Percentiles rank a stretch among this genome's conserved stretches.
Conservation (phyloP, 2,329 filamentous ascomycete genomes). For the Xylaria sp. region DNA sequence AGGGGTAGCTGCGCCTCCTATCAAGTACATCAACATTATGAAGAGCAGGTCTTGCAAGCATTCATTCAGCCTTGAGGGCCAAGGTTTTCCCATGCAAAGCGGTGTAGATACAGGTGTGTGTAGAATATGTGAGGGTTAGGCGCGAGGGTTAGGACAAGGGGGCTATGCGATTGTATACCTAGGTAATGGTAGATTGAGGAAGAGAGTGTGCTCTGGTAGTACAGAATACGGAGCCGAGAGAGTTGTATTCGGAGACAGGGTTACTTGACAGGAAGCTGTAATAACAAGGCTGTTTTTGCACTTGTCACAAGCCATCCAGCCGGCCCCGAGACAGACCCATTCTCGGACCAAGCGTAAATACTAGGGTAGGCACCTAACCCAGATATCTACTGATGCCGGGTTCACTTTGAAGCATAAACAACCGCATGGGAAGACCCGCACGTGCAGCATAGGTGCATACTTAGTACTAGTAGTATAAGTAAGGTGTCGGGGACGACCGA, state of each 20-base stretch:
- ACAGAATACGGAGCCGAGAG: neutral
- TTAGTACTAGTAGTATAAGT: neutral
- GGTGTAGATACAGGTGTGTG: neutral
- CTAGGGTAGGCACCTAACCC: neutral
- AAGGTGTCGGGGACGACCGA: neutral
- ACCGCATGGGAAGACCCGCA: neutral
- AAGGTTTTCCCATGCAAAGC: slow-evolving; percentile 17
- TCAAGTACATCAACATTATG: neutral
- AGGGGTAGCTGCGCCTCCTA: slow-evolving; percentile 27
- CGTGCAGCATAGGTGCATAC: neutral
- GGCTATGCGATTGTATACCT: slow-evolving; percentile 24
- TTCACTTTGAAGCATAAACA: neutral
- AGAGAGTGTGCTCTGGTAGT: neutral
- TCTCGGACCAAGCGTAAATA: slow-evolving; percentile 5
- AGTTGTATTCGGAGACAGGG: slow-evolving; percentile 11
- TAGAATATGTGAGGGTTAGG: slow-evolving; percentile 9
- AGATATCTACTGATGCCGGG: neutral
- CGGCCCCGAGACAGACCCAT: slow-evolving; percentile 1
- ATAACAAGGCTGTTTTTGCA: slow-evolving; percentile 32
- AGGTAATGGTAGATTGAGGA: neutral
- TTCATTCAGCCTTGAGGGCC: slow-evolving; percentile 23
- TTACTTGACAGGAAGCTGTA: slow-evolving; percentile 21
- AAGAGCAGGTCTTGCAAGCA: neutral
- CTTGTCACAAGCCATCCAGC: slow-evolving; percentile 21
- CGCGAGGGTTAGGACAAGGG: slow-evolving; percentile 1